Percentiles rank a stretch among this genome's conserved stretches.
These are phyloP conservation scores for Sporothrix brasiliensis DNA, from an alignment of 2,329 filamentous ascomycete genomes.

Conservation along the genomic window DNA sequence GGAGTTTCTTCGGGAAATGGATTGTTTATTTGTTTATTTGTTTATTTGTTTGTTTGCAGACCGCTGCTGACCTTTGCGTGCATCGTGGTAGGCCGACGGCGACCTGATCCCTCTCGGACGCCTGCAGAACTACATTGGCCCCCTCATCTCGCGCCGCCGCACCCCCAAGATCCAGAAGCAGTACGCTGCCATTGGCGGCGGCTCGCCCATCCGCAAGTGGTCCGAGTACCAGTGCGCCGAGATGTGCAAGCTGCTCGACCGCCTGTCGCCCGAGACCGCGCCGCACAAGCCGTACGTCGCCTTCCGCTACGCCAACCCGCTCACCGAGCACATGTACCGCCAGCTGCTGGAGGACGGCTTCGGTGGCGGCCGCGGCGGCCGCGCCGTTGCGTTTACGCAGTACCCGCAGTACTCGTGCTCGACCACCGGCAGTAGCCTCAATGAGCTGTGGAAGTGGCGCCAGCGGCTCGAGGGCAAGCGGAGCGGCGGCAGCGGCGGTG, in stretches of 20 bases:
- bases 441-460: constrained; percentile 97
- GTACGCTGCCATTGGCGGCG: constrained; percentile 91
- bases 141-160: constrained; percentile 79
- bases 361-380: constrained; percentile 82
- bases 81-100: constrained; percentile 69
- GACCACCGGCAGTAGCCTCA: constrained; percentile 92
- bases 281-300: constrained; percentile 97
- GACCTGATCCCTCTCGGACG: constrained; percentile 95
- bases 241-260: constrained; percentile 97
- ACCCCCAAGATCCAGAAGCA: constrained; percentile 97
- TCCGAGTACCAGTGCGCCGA: constrained; percentile 90
- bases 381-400: constrained; percentile 95
- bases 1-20: neutral
- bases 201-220: constrained; percentile 98
- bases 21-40: neutral
- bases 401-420: constrained; percentile 99
- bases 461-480: constrained; percentile 79
- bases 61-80: neutral
- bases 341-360: constrained; percentile 85
- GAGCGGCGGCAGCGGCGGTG: constrained; percentile 47
- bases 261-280: constrained; percentile 86
- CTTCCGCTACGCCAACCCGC: constrained; percentile 89
- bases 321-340: constrained; percentile 93
- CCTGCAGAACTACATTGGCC: constrained; percentile 86
- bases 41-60: too few relatives aligned